phyloP scores from a whole-genome alignment of 1,284 basidiomycete species.

The Wallemia hederae region DNA sequence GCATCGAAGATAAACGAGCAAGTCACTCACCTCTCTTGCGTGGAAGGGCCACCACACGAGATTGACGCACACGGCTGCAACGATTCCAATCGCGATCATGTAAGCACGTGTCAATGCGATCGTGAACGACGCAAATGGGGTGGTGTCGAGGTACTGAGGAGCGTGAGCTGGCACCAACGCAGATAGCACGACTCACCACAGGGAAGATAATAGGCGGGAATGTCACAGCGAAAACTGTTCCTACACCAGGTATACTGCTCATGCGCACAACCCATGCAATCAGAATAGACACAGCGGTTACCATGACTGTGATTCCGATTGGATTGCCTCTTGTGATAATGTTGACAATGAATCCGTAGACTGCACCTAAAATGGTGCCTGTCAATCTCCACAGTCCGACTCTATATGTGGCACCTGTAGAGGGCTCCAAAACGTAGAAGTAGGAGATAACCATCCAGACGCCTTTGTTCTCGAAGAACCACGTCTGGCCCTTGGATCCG shows the following conservation, averaged over 20 bases:
- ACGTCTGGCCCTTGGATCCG: not conserved
- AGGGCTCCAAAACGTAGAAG: not conserved
- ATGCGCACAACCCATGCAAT: not conserved
- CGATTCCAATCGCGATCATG: not conserved
- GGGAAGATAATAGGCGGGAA: constrained; percentile 1
- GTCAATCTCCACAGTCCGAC: constrained; percentile 1
- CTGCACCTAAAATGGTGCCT: not conserved
- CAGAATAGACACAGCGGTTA: not conserved
- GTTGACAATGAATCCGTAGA: not conserved
- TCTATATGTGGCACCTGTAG: not conserved
- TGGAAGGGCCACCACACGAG: not conserved
- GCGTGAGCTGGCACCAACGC: not conserved
- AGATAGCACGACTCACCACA: not conserved
- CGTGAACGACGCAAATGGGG: not conserved
- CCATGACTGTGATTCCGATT: not conserved
- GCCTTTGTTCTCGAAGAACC: not conserved
- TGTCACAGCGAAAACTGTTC: not conserved
- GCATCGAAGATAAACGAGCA: not conserved
- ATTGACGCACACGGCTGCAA: not conserved
- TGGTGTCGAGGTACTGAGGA: not conserved
- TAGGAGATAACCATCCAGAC: constrained; percentile 1
- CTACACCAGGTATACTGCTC: not conserved
- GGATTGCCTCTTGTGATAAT: not conserved
- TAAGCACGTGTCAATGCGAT: not conserved
- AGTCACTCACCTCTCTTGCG: not conserved